These are phyloP conservation scores for Cladophialophora exuberans DNA, from an alignment of 2,329 filamentous ascomycete species.

Conservation along the genomic window DNA sequence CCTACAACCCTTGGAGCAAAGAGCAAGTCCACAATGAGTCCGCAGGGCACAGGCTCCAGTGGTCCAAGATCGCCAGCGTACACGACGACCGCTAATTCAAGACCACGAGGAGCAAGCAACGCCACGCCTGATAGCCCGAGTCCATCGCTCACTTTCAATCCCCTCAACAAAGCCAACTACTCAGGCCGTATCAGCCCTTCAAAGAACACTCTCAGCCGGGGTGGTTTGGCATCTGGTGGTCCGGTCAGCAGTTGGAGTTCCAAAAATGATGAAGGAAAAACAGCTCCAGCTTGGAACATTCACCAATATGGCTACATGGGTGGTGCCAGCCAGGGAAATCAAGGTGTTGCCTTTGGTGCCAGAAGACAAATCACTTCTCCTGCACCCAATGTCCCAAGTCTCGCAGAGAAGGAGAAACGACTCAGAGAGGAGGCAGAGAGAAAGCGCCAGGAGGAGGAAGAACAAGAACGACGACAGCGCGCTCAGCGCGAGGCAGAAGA, in stretches of 20 bases:
- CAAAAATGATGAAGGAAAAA: conserved; percentile 76
- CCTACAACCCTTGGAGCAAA: conserved; percentile 76
- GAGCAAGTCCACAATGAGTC: conserved; percentile 64
- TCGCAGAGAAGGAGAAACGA: conserved; percentile 81
- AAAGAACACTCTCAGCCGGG: conserved; percentile 45
- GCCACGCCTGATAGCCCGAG: conserved; percentile 55
- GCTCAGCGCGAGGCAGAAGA: conserved; percentile 57
- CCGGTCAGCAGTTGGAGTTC: conserved; percentile 87
- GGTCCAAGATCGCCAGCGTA: conserved; percentile 45
- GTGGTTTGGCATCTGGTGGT: conserved; percentile 47
- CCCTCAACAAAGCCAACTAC: conserved; percentile 47
- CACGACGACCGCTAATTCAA: conserved; percentile 53
- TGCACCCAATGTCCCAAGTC: conserved; percentile 74
- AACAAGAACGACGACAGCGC: conserved; percentile 53
- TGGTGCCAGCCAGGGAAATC: conserved; percentile 91
- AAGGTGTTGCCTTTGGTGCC: conserved; percentile 89
- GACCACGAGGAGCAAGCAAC: conserved; percentile 54
- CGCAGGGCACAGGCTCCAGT: conserved; percentile 67
- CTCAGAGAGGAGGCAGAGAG: conserved; percentile 60
- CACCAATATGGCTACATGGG: conserved; percentile 98
- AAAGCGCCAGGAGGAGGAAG: conserved; percentile 59
- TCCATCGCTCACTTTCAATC: conserved; percentile 47
- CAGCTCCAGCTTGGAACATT: conserved; percentile 95
- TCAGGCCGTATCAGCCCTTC: conserved; percentile 64
- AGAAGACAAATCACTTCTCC: conserved; percentile 89